Percentiles rank a stretch among this genome's conserved stretches.
phyloP scores from a whole-genome alignment of 2,329 filamentous ascomycete genomes.

The Cercospora nicotianae region DNA sequence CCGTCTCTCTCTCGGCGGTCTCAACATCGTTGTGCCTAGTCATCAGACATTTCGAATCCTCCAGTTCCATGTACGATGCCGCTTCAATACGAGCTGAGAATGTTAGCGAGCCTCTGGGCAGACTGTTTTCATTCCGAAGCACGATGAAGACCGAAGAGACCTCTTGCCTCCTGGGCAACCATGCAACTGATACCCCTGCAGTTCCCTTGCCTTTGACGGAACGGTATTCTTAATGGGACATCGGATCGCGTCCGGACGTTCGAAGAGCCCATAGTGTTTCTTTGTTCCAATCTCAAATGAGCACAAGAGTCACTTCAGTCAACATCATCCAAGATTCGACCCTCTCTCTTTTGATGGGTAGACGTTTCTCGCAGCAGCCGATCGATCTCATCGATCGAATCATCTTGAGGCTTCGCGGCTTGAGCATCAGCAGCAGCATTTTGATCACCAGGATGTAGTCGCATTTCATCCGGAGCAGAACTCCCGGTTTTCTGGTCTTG shows the following conservation, averaged over 20 bases:
- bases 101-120: background rate
- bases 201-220: background rate
- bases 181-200: background rate
- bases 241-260: background rate
- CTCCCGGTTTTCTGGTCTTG: background rate
- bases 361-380: conserved; percentile 25
- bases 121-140: background rate
- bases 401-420: background rate
- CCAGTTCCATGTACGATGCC: background rate
- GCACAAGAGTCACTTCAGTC: background rate
- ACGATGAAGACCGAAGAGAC: background rate
- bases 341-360: conserved; percentile 20
- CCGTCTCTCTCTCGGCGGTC: background rate
- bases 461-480: conserved; percentile 15
- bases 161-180: background rate
- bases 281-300: background rate
- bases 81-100: background rate
- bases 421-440: conserved; percentile 16
- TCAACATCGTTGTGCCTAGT: background rate
- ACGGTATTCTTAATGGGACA: too few species aligned
- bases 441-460: conserved; percentile 28
- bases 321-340: background rate
- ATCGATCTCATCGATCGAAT: conserved; percentile 23
- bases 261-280: background rate
- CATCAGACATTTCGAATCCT: background rate